Evolutionary conservation across 2,329 filamentous ascomycete genomes (phyloP), one percentile per base, ranked within the genome.

Genomic region (Bipolaris gigantea): DNA sequence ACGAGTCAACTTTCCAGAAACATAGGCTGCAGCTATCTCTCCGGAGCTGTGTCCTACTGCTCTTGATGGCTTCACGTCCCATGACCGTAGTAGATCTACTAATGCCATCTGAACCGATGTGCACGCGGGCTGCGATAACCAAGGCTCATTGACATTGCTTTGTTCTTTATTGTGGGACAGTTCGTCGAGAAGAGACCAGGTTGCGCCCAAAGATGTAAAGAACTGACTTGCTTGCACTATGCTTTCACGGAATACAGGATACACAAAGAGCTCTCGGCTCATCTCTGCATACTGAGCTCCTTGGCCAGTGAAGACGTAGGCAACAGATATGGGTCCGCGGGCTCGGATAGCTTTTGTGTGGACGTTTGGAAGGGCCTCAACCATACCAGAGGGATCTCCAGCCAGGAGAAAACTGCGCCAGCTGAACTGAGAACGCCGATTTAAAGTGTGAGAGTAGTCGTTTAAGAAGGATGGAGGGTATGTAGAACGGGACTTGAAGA

Each of bases 31-130:
- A 0, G 70, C 75, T 10, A 77, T 75, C 48, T 78, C 76, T 5
- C 76, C 76, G 5, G 75, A 70, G 0, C 73, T 76, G 49, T 79
- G 76, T 1, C 77, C 76, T 8, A 78, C 70, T 1, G 77, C 66
- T 0, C 72, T 71, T 8, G 60, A 21, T 0, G 75, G 69, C 0
- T 19, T 33, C 4, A 75, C 40, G 0, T 70, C 71, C 15, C 63
- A 61, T 0, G 51, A 49, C 3, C 52, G 10, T 0, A 77, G 60
- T 0, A 77, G 48, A 1, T 71, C 64, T 10, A 64, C 60, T 0
- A 77, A 52, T 0, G 65, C 61, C 40, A 71, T 64, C 44, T 79
- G 76, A 25, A 78, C 60, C 1, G 71, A 64, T 13, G 70, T 77
- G 1, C 68, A 74, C 1, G 75, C 50, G 1, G 72, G 61, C 44